These are phyloP conservation scores for Trapa incisa DNA, from an alignment of 345 rosid genomes.

Conservation along the genomic window DNA sequence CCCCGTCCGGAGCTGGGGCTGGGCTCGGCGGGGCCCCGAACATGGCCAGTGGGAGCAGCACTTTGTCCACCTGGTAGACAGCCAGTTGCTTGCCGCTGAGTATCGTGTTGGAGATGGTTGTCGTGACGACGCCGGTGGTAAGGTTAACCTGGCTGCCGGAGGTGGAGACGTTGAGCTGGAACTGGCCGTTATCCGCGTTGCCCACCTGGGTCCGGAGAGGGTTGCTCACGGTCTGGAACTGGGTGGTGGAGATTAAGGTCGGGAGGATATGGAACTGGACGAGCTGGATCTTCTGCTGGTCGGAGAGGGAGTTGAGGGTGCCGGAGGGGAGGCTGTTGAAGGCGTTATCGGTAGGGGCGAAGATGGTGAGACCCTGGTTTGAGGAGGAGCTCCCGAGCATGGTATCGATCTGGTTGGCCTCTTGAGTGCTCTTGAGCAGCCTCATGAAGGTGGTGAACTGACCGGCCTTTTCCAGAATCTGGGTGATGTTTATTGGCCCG, in stretches of 20 bases:
- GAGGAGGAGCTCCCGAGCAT: constrained; percentile 34
- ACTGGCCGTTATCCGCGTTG: constrained; percentile 35
- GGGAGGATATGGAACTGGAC: constrained; percentile 81
- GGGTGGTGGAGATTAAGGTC: constrained; percentile 37
- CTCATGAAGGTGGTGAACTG: constrained; percentile 56
- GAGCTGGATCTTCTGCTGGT: constrained; percentile 57
- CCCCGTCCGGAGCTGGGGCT: constrained; percentile 6
- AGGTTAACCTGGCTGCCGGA: constrained; percentile 73
- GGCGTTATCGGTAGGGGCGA: constrained; percentile 77
- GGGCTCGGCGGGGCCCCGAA: constrained; percentile 32
- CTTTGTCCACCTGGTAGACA: constrained; percentile 69
- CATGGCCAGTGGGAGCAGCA: constrained; percentile 51
- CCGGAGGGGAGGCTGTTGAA: constrained; percentile 58
- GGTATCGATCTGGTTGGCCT: constrained; percentile 57
- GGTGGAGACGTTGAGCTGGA: constrained; percentile 62
- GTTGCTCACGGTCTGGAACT: constrained; percentile 82
- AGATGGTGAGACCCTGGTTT: constrained; percentile 60
- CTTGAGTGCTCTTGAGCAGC: constrained; percentile 54
- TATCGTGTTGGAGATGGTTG: constrained; percentile 54
- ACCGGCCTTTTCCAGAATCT: constrained; percentile 66
- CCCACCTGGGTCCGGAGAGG: constrained; percentile 88
- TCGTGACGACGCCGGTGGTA: constrained; percentile 56
- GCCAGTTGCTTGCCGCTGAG: constrained; percentile 44
- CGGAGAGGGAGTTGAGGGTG: constrained; percentile 49
- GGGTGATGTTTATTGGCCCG: constrained; percentile 56